A percentile compares a stretch with the other conserved stretches of the same genome.
Conservation (phyloP, 192 early-diverging fungal species). For the Linnemannia hyalina region DNA sequence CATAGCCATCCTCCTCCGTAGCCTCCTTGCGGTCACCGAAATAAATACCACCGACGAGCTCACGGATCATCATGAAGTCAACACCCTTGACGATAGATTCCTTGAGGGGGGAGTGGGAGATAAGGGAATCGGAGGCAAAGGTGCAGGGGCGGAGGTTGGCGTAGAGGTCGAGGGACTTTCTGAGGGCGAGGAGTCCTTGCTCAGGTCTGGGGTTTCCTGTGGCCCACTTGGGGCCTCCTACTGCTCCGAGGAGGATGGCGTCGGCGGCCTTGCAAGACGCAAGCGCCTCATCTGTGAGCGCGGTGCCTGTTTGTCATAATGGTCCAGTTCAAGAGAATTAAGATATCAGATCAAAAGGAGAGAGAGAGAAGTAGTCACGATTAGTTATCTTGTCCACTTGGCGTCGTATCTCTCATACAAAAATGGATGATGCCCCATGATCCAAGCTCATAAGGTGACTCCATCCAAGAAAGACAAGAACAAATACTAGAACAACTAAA, state of each 20-base stretch:
- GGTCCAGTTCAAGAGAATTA: background rate
- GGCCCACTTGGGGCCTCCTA: constrained; percentile 98
- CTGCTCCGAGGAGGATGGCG: constrained; percentile 97
- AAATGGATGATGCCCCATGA: background rate
- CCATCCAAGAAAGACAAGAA: background rate
- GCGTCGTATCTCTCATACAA: background rate
- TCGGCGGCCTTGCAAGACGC: constrained; percentile 84
- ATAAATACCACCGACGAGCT: constrained; percentile 98
- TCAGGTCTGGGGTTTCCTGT: constrained; percentile 91
- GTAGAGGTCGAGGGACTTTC: constrained; percentile 94
- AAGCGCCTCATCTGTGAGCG: constrained; percentile 88
- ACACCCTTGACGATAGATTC: constrained; percentile 91
- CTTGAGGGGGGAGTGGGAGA: constrained; percentile 90
- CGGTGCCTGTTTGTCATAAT: constrained; percentile 53
- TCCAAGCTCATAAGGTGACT: background rate
- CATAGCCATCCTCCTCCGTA: constrained; percentile 72
- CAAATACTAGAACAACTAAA: background rate
- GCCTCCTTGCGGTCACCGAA: constrained; percentile 95
- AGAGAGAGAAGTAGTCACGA: constrained; percentile 17
- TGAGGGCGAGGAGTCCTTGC: constrained; percentile 91
- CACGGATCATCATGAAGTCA: constrained; percentile 93
- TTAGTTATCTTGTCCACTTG: constrained; percentile 21
- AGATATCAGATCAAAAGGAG: background rate
- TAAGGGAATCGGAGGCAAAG: constrained; percentile 88
- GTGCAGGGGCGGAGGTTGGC: constrained; percentile 97